Conservation (phyloP, 345 rosid genomes). For the Geranium rotundifolium region DNA sequence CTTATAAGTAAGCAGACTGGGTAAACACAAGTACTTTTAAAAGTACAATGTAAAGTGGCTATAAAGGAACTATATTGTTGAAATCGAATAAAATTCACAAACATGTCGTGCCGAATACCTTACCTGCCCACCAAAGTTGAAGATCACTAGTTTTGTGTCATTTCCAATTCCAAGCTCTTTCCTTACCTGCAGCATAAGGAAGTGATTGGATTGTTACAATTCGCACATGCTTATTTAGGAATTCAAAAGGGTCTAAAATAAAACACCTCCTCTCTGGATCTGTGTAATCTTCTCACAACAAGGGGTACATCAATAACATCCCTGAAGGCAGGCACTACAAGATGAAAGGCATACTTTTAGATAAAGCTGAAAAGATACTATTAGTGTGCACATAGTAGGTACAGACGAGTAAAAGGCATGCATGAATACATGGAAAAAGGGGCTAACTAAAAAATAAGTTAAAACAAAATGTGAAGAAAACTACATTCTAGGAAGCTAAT, state of each 20-base stretch:
- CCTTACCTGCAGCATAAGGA: conserved; percentile 47
- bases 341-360: neutral
- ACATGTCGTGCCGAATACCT: conserved; percentile 2
- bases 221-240: neutral
- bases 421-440: neutral
- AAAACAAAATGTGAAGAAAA: neutral
- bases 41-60: neutral
- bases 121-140: conserved; percentile 99
- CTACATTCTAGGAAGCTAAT: no score
- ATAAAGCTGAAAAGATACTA: neutral
- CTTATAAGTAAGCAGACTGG: neutral
- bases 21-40: neutral
- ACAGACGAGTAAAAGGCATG: neutral
- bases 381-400: neutral
- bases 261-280: conserved; percentile 73
- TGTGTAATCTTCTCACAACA: conserved; percentile 92
- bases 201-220: conserved; percentile 6
- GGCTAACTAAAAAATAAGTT: neutral
- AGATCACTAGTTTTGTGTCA: conserved; percentile 77
- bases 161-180: conserved; percentile 73
- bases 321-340: conserved; percentile 95
- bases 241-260: conserved; percentile 2
- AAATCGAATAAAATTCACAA: neutral
- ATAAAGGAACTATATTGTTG: neutral
- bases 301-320: conserved; percentile 93